Conservation (phyloP, 1,284 basidiomycete genomes). For the Athelia sp. region DNA sequence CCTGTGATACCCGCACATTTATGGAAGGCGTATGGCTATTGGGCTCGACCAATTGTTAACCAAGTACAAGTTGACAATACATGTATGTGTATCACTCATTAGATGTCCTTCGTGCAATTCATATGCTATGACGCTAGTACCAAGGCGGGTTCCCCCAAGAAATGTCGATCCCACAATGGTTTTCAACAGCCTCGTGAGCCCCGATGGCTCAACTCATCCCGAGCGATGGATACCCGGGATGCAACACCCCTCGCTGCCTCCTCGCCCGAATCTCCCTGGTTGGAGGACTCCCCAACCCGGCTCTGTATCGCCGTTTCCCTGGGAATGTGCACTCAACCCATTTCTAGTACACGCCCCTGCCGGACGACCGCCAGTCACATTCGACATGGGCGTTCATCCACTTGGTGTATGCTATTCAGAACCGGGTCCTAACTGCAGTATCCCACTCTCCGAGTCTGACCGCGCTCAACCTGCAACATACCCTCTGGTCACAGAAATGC, state of each 20-base stretch:
- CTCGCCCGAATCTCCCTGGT: slow-evolving; percentile 30
- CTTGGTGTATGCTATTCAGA: slow-evolving; percentile 21
- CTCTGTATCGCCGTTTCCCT: slow-evolving; percentile 34
- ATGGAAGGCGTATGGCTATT: slow-evolving; percentile 44
- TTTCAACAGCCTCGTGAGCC: slow-evolving; percentile 24
- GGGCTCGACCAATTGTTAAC: slow-evolving; percentile 32
- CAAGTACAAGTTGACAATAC: slow-evolving; percentile 29
- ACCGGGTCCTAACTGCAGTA: slow-evolving; percentile 15
- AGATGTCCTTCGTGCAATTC: slow-evolving; percentile 1
- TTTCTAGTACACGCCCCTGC: slow-evolving; percentile 40
- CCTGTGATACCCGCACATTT: slow-evolving; percentile 10
- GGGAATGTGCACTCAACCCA: slow-evolving; percentile 48
- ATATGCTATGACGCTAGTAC: slow-evolving; percentile 9
- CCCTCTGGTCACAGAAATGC: slow-evolving; percentile 50
- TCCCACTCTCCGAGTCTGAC: slow-evolving; percentile 32
- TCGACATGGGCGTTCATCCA: slow-evolving; percentile 35
- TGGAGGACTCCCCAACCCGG: slow-evolving; percentile 35
- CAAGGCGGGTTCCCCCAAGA: slow-evolving; percentile 12
- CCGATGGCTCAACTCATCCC: slow-evolving; percentile 28
- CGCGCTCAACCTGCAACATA: slow-evolving; percentile 52
- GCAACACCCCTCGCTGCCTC: slow-evolving; percentile 43
- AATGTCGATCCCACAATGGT: slow-evolving; percentile 28
- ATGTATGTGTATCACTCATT: slow-evolving; percentile 22
- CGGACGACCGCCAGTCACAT: slow-evolving; percentile 40
- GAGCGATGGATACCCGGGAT: slow-evolving; percentile 44